Evolutionary conservation across 2,329 filamentous ascomycete genomes (phyloP).

Genomic region (Fusarium compactum): DNA sequence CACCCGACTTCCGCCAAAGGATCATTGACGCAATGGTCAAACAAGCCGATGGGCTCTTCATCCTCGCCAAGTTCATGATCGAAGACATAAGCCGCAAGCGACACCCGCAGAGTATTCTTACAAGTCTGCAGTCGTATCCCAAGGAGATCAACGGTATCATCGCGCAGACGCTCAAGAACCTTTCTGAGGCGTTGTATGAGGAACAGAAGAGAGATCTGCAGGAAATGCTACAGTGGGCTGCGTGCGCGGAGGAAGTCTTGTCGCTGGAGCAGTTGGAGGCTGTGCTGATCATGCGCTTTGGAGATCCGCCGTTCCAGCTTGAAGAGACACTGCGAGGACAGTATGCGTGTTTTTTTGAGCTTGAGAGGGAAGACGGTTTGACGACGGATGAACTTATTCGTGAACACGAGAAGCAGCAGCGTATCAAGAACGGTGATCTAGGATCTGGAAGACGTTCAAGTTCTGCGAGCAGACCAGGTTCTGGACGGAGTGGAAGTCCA

Average conservation of each 20-base stretch:
- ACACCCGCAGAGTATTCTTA: constrained; percentile 59
- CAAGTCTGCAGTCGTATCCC: constrained; percentile 59
- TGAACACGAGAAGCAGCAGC: constrained; percentile 51
- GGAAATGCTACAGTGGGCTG: constrained; percentile 60
- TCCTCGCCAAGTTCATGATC: constrained; percentile 64
- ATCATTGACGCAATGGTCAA: constrained; percentile 56
- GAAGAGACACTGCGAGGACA: constrained; percentile 59
- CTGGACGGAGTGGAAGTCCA: constrained; percentile 36
- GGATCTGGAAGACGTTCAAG: constrained; percentile 38
- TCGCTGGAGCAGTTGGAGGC: constrained; percentile 60
- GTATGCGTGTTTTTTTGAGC: constrained; percentile 61
- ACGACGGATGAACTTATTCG: constrained; percentile 57
- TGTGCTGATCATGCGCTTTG: constrained; percentile 57
- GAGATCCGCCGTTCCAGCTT: constrained; percentile 55
- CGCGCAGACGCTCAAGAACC: constrained; percentile 55
- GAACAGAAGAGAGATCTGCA: constrained; percentile 59
- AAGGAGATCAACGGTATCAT: constrained; percentile 59
- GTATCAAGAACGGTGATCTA: constrained; percentile 32
- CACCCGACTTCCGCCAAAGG: constrained; percentile 51
- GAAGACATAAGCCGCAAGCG: constrained; percentile 61
- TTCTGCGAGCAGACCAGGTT: constrained; percentile 40
- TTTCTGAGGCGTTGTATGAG: constrained; percentile 55
- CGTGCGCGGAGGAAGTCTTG: constrained; percentile 58
- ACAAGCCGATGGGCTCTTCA: constrained; percentile 61
- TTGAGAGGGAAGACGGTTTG: constrained; percentile 59